Conservation (phyloP, 805 yeast genomes). For the Metschnikowia cerradonensis region DNA sequence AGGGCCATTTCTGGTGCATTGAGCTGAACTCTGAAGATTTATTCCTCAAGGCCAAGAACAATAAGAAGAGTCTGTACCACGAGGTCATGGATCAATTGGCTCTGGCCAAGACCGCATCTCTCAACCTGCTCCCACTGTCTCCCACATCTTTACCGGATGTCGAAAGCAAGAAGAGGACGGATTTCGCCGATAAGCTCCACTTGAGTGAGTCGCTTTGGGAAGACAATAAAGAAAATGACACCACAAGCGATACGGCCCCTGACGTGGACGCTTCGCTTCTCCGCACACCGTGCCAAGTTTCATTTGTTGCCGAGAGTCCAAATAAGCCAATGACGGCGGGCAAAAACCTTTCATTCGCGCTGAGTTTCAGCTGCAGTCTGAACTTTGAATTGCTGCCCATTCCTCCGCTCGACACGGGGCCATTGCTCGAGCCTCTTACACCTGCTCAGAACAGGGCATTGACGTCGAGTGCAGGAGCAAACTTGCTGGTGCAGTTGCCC, state of each 20-base stretch:
- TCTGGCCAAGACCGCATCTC: slow-evolving; percentile 6
- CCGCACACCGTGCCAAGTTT: slow-evolving; percentile 12
- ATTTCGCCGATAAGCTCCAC: background rate
- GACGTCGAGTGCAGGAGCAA: slow-evolving; percentile 4
- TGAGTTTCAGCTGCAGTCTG: slow-evolving; percentile 63
- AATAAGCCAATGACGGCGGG: slow-evolving; percentile 38
- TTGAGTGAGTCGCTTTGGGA: slow-evolving; percentile 5
- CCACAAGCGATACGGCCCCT: slow-evolving; percentile 6
- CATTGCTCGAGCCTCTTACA: slow-evolving; percentile 60
- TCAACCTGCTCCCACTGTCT: slow-evolving; percentile 14
- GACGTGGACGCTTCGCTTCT: slow-evolving; percentile 9
- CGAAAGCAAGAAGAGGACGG: slow-evolving; percentile 2
- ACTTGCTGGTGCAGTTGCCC: slow-evolving; percentile 12
- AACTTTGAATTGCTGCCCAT: slow-evolving; percentile 62
- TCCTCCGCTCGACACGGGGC: slow-evolving; percentile 57
- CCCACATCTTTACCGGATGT: slow-evolving; percentile 13
- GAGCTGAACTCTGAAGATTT: slow-evolving; percentile 78
- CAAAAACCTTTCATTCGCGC: slow-evolving; percentile 49
- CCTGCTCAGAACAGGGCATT: slow-evolving; percentile 36
- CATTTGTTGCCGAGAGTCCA: slow-evolving; percentile 32
- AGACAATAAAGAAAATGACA: slow-evolving; percentile 5
- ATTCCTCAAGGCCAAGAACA: slow-evolving; percentile 62
- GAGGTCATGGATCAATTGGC: slow-evolving; percentile 42
- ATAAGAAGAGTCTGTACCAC: slow-evolving; percentile 41
- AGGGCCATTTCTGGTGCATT: slow-evolving; percentile 92